Conservation (phyloP, 345 rosid species). For the Pugionium cornutum region DNA sequence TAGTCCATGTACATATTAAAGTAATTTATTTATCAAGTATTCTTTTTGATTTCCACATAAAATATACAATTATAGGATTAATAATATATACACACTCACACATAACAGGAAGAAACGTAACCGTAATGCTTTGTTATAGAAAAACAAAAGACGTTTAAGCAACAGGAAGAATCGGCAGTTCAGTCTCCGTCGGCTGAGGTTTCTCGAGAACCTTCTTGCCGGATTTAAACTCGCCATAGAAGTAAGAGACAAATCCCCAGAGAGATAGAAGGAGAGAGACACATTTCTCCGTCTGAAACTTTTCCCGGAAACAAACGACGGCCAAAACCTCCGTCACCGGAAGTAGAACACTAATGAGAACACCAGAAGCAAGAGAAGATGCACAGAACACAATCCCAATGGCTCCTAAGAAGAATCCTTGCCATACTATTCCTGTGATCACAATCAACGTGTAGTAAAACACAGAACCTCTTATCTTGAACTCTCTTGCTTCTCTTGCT, state of each 20-base stretch:
- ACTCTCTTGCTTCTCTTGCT: conserved; percentile 58
- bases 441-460: conserved; percentile 50
- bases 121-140: not conserved
- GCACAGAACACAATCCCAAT: conserved; percentile 60
- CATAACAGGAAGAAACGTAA: not conserved
- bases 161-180: conserved; percentile 27
- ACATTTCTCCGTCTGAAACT: conserved; percentile 64
- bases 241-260: conserved; percentile 78
- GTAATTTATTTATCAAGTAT: too few species aligned
- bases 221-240: conserved; percentile 61
- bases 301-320: conserved; percentile 62
- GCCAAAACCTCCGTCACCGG: conserved; percentile 69
- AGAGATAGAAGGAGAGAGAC: conserved; percentile 66
- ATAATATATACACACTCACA: not conserved
- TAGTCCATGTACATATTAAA: not conserved
- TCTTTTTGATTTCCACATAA: too few species aligned
- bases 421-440: conserved; percentile 45
- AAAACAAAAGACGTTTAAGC: conserved; percentile 12
- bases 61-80: too few species aligned
- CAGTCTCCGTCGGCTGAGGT: conserved; percentile 30
- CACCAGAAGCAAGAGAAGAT: conserved; percentile 59
- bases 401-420: conserved; percentile 59
- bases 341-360: conserved; percentile 50
- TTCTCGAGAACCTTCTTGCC: conserved; percentile 32
- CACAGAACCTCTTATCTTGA: conserved; percentile 45